phyloP scores from a whole-genome alignment of 257 asterid species.

The Ehretia macrophylla region DNA sequence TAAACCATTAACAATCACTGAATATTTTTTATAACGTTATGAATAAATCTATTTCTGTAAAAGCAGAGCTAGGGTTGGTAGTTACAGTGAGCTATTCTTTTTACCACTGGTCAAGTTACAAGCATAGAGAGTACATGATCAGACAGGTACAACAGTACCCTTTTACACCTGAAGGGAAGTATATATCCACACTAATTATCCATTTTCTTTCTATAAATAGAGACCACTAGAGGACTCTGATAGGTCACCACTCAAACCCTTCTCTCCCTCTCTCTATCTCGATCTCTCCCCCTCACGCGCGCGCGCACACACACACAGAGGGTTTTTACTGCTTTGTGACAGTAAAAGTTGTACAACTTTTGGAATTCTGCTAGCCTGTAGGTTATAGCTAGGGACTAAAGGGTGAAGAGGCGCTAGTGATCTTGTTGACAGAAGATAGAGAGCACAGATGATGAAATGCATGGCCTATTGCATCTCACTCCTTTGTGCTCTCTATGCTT shows the following conservation, averaged over 20 bases:
- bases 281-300: background rate
- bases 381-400: background rate
- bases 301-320: constrained; percentile 1
- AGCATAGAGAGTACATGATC: background rate
- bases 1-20: too few relatives aligned
- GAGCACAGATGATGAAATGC: constrained; percentile 50
- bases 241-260: constrained; percentile 13
- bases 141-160: background rate
- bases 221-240: constrained; percentile 3
- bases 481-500: constrained; percentile 76
- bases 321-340: background rate
- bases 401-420: constrained; percentile 12
- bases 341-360: background rate
- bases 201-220: constrained; percentile 19
- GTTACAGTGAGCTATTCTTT: background rate
- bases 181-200: background rate
- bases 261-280: constrained; percentile 1
- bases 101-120: too few relatives aligned
- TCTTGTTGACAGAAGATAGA: constrained; percentile 53
- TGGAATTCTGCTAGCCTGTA: background rate
- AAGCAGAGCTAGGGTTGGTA: background rate
- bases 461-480: constrained; percentile 38
- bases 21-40: too few relatives aligned
- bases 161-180: background rate
- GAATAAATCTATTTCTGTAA: too few relatives aligned